Evolutionary conservation across 129 eudicot species (phyloP), one percentile per base, ranked within the genome.

Genomic region (Kitagawia praeruptora): DNA sequence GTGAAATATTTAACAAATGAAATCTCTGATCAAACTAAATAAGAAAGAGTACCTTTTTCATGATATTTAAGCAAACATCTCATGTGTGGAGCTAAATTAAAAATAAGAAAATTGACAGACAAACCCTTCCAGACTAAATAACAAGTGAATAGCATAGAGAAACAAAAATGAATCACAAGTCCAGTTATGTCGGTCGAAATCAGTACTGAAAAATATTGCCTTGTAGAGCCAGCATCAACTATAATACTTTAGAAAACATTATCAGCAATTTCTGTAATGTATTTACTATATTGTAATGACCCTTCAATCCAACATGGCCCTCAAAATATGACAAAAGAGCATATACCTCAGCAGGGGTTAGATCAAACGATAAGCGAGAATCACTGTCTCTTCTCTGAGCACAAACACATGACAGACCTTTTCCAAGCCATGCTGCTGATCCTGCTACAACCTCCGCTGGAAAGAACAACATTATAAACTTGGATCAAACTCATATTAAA

Each of bases 341-440:
- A 79, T 75, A 5, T 80, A 95, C 99, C 99, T 92, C 96, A 31
- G 84, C 85, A 85, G 97, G 91, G 27, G 96, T 90, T 85, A 95
- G 83, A 84, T 95, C 99, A 86, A 95, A 92, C 64, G 99, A 92
- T 47, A 84, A 90, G 47, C 93, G 99, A 78, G 91, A 78, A 61
- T 92, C 97, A 77, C 89, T 85, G 69, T 95, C 99, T 81, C 91
- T 89, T 81, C 97, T 83, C 78, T 90, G 99, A 87, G 89, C 99
- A 84, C 99, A 95, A 77, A 95, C 99, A 87, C 99, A 95, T 25
- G 99, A 95, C 79, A 95, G 93, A 75, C 99, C 99, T 86, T 88
- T 90, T 70, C 99, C 99, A 72, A 95, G 91, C 99, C 99, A 95
- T 79, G 99, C 97, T 79, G 99, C 97, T 82, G 99, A 95, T 80